These are phyloP conservation scores for Takakia lepidozioides DNA, from an alignment of 225 moss, liverwort and hornwort genomes.

Conservation along the genomic window DNA sequence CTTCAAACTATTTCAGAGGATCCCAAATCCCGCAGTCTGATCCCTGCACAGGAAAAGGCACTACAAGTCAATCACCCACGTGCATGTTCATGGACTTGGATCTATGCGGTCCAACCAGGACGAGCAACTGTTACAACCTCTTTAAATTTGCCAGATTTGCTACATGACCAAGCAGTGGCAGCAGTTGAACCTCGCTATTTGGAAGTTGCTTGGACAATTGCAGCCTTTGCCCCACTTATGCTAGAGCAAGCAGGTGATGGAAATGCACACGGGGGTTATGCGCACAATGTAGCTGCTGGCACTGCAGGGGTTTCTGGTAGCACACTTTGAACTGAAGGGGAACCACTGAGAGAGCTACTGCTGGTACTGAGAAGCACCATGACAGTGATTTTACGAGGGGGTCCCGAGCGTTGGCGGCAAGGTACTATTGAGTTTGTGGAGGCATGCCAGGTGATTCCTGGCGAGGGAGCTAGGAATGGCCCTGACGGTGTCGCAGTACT, in stretches of 20 bases:
- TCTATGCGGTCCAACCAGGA: slow-evolving; percentile 61
- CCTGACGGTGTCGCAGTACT: slow-evolving; percentile 41
- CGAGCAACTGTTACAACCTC: slow-evolving; percentile 75
- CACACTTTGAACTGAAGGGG: slow-evolving; percentile 12
- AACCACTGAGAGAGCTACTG: slow-evolving; percentile 40
- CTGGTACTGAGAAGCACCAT: slow-evolving; percentile 74
- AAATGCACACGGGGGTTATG: slow-evolving; percentile 64
- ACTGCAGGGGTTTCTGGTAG: slow-evolving; percentile 19
- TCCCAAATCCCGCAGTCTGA: slow-evolving; percentile 15
- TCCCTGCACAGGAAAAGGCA: slow-evolving; percentile 27
- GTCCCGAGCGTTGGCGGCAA: slow-evolving; percentile 88
- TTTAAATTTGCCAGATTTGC: slow-evolving; percentile 48
- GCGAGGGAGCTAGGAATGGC: slow-evolving; percentile 19
- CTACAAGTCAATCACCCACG: slow-evolving; percentile 29
- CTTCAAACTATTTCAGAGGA: background rate
- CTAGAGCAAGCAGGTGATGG: slow-evolving; percentile 69
- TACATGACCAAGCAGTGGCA: slow-evolving; percentile 26
- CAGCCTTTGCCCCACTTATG: slow-evolving; percentile 73
- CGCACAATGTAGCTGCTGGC: slow-evolving; percentile 32
- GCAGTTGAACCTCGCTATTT: slow-evolving; percentile 45
- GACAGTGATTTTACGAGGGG: slow-evolving; percentile 71
- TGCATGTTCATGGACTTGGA: slow-evolving; percentile 67
- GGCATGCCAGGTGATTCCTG: slow-evolving; percentile 28
- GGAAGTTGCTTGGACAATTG: slow-evolving; percentile 80
- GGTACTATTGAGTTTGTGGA: slow-evolving; percentile 94